Percentiles rank a stretch among this genome's conserved stretches.
phyloP scores from a whole-genome alignment of 345 rosid genomes.

The Adansonia digitata region DNA sequence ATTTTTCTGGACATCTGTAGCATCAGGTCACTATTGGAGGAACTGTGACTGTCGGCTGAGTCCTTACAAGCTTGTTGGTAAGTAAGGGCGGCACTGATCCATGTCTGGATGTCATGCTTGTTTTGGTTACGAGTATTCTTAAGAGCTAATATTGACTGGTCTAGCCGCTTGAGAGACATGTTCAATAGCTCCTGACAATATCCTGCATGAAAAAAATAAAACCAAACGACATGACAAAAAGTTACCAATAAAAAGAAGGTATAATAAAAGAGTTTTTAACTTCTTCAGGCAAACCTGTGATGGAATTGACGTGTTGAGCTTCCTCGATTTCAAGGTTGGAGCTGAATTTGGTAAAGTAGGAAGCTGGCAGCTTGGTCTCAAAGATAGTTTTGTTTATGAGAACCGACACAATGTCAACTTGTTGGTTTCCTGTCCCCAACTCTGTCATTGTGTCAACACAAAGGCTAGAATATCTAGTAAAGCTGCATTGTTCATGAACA shows the following conservation, averaged over 20 bases:
- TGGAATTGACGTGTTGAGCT: slow-evolving; percentile 22
- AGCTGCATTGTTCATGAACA: slow-evolving; percentile 37
- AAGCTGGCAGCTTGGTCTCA: slow-evolving; percentile 34
- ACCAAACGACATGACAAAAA: background rate
- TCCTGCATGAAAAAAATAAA: slow-evolving; percentile 25
- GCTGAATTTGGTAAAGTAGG: slow-evolving; percentile 29
- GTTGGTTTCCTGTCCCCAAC: slow-evolving; percentile 18
- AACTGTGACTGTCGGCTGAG: slow-evolving; percentile 25
- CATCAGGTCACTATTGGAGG: slow-evolving; percentile 12
- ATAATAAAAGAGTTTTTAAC: background rate
- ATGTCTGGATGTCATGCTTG: slow-evolving; percentile 61
- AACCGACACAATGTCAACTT: slow-evolving; percentile 33
- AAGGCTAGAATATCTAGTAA: slow-evolving; percentile 52
- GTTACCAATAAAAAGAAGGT: background rate
- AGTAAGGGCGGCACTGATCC: slow-evolving; percentile 75
- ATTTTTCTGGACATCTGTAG: slow-evolving; percentile 44
- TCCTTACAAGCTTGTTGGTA: slow-evolving; percentile 75
- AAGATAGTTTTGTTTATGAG: slow-evolving; percentile 58
- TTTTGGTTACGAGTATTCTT: slow-evolving; percentile 25
- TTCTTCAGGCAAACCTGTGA: slow-evolving; percentile 34
- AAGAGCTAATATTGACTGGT: slow-evolving; percentile 46
- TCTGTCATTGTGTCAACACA: slow-evolving; percentile 45
- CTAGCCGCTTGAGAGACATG: slow-evolving; percentile 53
- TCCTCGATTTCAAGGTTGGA: slow-evolving; percentile 19
- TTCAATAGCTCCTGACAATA: slow-evolving; percentile 43